Percentiles rank a stretch among this genome's conserved stretches.
Evolutionary conservation across 2,329 filamentous ascomycete genomes (phyloP).

Genomic region (Ceratocystis destructans): DNA sequence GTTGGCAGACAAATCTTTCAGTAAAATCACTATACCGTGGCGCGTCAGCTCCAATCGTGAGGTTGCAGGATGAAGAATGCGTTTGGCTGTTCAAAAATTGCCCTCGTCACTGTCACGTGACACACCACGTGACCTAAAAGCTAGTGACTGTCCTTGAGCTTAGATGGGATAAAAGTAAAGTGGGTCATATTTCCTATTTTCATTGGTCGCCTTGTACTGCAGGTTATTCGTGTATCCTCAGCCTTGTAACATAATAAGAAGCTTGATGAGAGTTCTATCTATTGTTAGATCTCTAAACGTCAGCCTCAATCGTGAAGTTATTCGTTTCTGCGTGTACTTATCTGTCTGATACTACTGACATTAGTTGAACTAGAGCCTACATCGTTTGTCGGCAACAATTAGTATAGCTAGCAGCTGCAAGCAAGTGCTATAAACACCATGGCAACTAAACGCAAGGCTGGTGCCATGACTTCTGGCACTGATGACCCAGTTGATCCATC

Average conservation of each 20-base stretch:
- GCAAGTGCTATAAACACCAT: constrained; percentile 35
- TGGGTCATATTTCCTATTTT: constrained; percentile 1
- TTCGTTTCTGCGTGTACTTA: not conserved
- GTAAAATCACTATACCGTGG: not conserved
- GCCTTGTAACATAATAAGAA: not conserved
- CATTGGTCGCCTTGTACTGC: constrained; percentile 15
- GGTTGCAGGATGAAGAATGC: constrained; percentile 12
- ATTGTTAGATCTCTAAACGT: not conserved
- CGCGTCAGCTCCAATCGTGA: constrained; percentile 11
- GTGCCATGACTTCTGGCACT: constrained; percentile 25
- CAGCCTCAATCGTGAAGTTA: not conserved
- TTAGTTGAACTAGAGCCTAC: no score
- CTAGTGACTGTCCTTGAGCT: not conserved
- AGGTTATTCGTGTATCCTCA: not conserved
- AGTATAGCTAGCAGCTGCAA: not conserved
- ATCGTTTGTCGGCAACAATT: not conserved
- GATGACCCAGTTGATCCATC: constrained; percentile 86
- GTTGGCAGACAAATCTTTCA: not conserved
- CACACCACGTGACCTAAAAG: constrained; percentile 4
- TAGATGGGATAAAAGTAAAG: not conserved
- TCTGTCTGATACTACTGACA: not conserved
- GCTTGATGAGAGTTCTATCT: not conserved
- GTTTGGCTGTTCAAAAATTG: constrained; percentile 16
- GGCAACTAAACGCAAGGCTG: constrained; percentile 84
- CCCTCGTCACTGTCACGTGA: constrained; percentile 16